Evolutionary conservation across 1,284 basidiomycete genomes (phyloP), one percentile per base, ranked within the genome.

Genomic region (Crepidotus sp.): DNA sequence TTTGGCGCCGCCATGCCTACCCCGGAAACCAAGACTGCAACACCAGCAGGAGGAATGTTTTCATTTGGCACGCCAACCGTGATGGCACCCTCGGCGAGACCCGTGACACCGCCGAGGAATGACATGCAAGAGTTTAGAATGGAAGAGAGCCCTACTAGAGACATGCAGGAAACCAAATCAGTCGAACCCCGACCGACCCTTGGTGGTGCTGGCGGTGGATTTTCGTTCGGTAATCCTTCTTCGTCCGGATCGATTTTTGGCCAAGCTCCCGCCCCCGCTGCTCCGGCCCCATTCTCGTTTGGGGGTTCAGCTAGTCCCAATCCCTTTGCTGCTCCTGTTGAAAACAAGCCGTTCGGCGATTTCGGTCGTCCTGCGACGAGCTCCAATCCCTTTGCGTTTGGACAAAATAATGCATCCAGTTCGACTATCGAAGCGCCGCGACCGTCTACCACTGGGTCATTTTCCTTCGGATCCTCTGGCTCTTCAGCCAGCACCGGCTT

Each of bases 121-220:
- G 63, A 61, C 36, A 73, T 73, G 36, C 68, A 74, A 42, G 80
- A 78, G 50, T 71, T 79, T 54, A 71, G 62, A 36, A 83, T 83
- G 80, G 80, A 83, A 36, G 80, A 83, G 59, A 83, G 80, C 50
- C 80, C 80, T 1, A 74, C 69, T 3, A 67, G 80, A 46, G 78
- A 77, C 63, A 45, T 49, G 45, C 58, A 65, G 42, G 43, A 48
- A 59, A 44, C 49, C 55, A 52, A 63, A 55, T 57, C 62, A 53
- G 52, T 61, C 18, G 56, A 56, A 48, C 52, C 62, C 22, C 64
- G 63, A 45, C 67, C 66, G 14, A 63, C 62, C 1, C 57, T 68
- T n/a, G 62, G 57, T 29, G 43, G 46, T 17, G 40, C 40, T n/a
- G 45, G 48, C 17, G 25, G 44, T 36, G 58, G 57, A 18, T 78